Evolutionary conservation across 306 rosid genomes (phyloP), one percentile per base, ranked within the genome.

Genomic region (Echinosophora koreensis): DNA sequence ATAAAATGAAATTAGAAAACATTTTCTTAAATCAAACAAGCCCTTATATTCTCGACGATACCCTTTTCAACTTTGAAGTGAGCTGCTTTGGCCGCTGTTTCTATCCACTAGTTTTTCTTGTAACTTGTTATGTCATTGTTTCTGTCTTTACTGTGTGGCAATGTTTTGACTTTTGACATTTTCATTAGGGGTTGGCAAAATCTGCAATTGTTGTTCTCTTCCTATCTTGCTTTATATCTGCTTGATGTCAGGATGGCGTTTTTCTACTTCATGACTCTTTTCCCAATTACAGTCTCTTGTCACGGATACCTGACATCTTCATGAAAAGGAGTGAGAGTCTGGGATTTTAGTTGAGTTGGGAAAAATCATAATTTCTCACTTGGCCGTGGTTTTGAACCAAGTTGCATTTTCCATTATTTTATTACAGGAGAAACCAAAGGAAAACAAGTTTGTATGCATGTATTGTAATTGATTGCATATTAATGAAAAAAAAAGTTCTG

Each of bases 331-430:
- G 16, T 4, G 47, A 41, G 47, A 28, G 46, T 9, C 10, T 27
- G 13, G 17, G 15, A 14, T 27, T 73, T 72, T 73, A 59, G 52
- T 73, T 73, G 42, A 22, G 56, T 6, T 6, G 34, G 67, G 55
- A 55, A 42, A 41, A 22, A 28, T 42, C 6, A 8, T 35, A 37
- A 12, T 9, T 2, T 32, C 63, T 27, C 30, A 16, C 12, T 54
- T 54, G 13, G 30, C 28, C 0, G 3, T 35, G 30, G 44, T n/a
- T 62, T 62, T 16, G 18, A 37, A 35, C 8, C 44, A 12, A 30
- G 14, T 16, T 16, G 69, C 32, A 64, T 16, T 6, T 39, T 38
- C 46, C 71, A 41, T 37, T 46, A 46, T 11, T 34, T 67, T 22
- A 42, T 57, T 0, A 39, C 12, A 18, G 17, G 60, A 18, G 32